These are phyloP conservation scores for Orbilia oligospora DNA, from an alignment of 2,329 filamentous ascomycete genomes.

Conservation along the genomic window DNA sequence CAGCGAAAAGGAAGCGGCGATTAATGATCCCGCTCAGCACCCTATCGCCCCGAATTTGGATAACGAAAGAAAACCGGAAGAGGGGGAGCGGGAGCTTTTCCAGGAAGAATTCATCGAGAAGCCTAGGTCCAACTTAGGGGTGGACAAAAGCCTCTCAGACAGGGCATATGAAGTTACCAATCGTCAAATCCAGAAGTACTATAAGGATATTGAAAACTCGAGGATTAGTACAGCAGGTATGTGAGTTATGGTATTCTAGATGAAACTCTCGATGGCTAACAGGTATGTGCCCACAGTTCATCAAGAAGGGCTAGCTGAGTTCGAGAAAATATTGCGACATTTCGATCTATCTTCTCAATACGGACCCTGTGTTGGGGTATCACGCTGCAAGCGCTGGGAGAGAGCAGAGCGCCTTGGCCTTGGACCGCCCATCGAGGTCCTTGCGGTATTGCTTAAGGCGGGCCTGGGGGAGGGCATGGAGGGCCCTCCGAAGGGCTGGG, in stretches of 20 bases:
- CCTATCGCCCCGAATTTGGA: not conserved
- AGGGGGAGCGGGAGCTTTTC: slow-evolving; percentile 7
- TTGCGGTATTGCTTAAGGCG: slow-evolving; percentile 84
- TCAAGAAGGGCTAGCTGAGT: slow-evolving; percentile 78
- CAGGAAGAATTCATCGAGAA: slow-evolving; percentile 46
- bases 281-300: slow-evolving; percentile 73
- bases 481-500: slow-evolving; percentile 34
- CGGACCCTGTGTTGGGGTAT: slow-evolving; percentile 89
- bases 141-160: slow-evolving; percentile 68
- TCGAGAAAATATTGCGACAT: slow-evolving; percentile 89
- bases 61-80: not conserved
- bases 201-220: slow-evolving; percentile 79
- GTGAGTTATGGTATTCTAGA: slow-evolving; percentile 37
- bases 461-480: slow-evolving; percentile 66
- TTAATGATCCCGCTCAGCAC: not conserved
- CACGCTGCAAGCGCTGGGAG: slow-evolving; percentile 86
- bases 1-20: slow-evolving; percentile 63
- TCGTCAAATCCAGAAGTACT: slow-evolving; percentile 81
- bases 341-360: slow-evolving; percentile 94
- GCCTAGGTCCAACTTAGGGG: not conserved
- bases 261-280: not conserved
- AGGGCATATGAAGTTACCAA: slow-evolving; percentile 77
- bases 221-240: slow-evolving; percentile 75
- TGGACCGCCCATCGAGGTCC: slow-evolving; percentile 89
- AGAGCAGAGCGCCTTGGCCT: slow-evolving; percentile 85